Base-by-base conservation (phyloP, 352 stramenopile species). In the Pythium diclinum region DNA sequence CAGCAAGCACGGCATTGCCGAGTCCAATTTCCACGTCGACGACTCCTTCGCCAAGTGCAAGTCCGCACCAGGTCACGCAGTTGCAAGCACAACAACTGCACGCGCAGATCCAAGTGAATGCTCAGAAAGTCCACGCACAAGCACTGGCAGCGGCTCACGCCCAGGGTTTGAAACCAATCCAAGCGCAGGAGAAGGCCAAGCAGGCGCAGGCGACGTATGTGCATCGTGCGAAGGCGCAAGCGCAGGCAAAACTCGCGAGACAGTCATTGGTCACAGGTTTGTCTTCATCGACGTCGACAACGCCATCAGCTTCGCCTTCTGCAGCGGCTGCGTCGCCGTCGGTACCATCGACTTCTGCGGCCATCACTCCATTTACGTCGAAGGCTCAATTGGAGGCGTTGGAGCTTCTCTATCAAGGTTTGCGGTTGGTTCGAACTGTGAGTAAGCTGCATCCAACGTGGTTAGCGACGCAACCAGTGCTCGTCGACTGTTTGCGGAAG, bases 371-470 rank as follows among this genome's bases (percentile, higher is more conserved):
- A 34, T 93, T 94, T 71, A 69, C 80, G 34, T 91, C 85, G 14
- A 94, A 92, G 51, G 66, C 73, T 3, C 87, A 96, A 32, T 79
- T 91, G 46, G 85, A 98, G 56, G 82, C 91, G 6, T 68, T 98
- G n/a, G 96, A 99, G 72, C 72, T 98, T 11, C 88, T 98, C 53
- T 89, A 98, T 42, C 94, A 99, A 71, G 96, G 96, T 3, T 83
- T 99, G 38, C 76, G 84, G 36, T 69, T 99, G 8, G 76, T 99
- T 33, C 80, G 95, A 63, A 92, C 91, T 36, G 80, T 99, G 14
- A 89, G 87, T 42, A 89, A 94, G 67, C 67, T 97, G 19, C 89
- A 99, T 67, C 78, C 79, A 5, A 73, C 59, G 14, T 99, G 97
- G 83, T 73, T 99, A 23, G 75, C 84, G 19, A 83, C 78, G 6